Evolutionary conservation across 2,329 filamentous ascomycete species (phyloP), one percentile per base, ranked within the genome.

Genomic region (Aschersonia sp.): DNA sequence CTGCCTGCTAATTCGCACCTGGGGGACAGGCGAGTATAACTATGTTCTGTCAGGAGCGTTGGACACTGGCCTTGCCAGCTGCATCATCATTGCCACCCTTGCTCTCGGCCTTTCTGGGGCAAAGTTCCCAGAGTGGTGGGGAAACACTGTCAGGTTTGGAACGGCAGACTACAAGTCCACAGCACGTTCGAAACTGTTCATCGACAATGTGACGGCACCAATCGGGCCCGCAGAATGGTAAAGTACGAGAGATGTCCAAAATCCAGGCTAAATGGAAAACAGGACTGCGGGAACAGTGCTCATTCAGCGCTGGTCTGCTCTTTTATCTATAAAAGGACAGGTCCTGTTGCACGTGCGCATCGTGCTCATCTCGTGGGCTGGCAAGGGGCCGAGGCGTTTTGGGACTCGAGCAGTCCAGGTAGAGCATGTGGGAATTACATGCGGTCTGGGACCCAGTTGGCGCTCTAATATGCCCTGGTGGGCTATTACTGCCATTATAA

Each of bases 31-130:
- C 32, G 46, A 51, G 33, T 79, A 77, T 64, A 79, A 78, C 62
- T 79, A 77, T 50, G 66, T 77, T 46, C 65, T 75, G 0, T 76
- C 75, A 7, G 76, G 75, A 0, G 73, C 70, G 2, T 63, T 79
- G 31, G 75, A 78, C 46, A 70, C 72, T 43, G 76, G 75, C 22
- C 67, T 76, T 0, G 72, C 71, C 1, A 57, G 79, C 8, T 69
- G 71, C n/a, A 69, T 79, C 43, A 57, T 78, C 30, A 67, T 78
- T 35, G 72, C 75, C 53, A 54, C 52, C 10, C 58, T 75, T 12
- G 63, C 66, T 29, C 63, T 75, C 43, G 49, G 49, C 30, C 43
- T 54, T 6, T 40, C 43, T 30, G 43, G 43, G 6, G 43, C 37
- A 31, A 47, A 43, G 10, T 49, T 51, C 46, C 69, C 72, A 0